These are phyloP conservation scores for Pythium rhizo-oryzae DNA, from an alignment of 352 stramenopile species.

Conservation along the genomic window DNA sequence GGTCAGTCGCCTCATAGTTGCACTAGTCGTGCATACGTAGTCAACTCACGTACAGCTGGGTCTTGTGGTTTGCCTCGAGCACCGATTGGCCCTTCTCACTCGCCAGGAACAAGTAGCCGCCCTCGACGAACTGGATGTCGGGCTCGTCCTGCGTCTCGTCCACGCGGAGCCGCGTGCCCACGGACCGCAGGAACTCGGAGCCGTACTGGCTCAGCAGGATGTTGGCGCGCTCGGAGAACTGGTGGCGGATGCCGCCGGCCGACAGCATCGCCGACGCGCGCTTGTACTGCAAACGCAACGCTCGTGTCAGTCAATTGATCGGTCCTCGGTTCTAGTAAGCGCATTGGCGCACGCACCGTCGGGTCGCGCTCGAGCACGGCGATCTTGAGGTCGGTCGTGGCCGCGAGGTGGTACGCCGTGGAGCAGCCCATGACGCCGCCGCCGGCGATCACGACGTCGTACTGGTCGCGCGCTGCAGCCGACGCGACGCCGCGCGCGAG, in stretches of 20 bases:
- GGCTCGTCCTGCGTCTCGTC: constrained; percentile 50
- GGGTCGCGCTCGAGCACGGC: constrained; percentile 74
- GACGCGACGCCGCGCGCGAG: constrained; percentile 14
- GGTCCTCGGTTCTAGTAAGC: not conserved
- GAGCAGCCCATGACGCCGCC: constrained; percentile 87
- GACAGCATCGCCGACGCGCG: constrained; percentile 79
- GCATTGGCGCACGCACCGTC: constrained; percentile 50
- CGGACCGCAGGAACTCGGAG: constrained; percentile 62
- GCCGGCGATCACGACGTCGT: constrained; percentile 80
- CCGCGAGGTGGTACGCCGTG: constrained; percentile 83
- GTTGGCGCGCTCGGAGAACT: constrained; percentile 81
- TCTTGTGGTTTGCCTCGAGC: constrained; percentile 63
- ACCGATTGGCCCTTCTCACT: constrained; percentile 60
- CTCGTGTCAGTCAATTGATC: not conserved
- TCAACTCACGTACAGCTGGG: constrained; percentile 35
- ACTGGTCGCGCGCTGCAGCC: constrained; percentile 27
- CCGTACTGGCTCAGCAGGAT: constrained; percentile 84
- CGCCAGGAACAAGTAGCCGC: constrained; percentile 82
- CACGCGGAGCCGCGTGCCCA: constrained; percentile 57
- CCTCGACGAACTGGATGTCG: constrained; percentile 80
- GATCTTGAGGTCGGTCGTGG: constrained; percentile 68
- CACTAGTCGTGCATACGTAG: not conserved
- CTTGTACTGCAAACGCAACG: constrained; percentile 62
- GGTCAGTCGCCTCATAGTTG: too few species aligned
- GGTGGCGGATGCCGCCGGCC: constrained; percentile 75